Conservation (phyloP, 768 basidiomycete species). For the Lactarius vividus region DNA sequence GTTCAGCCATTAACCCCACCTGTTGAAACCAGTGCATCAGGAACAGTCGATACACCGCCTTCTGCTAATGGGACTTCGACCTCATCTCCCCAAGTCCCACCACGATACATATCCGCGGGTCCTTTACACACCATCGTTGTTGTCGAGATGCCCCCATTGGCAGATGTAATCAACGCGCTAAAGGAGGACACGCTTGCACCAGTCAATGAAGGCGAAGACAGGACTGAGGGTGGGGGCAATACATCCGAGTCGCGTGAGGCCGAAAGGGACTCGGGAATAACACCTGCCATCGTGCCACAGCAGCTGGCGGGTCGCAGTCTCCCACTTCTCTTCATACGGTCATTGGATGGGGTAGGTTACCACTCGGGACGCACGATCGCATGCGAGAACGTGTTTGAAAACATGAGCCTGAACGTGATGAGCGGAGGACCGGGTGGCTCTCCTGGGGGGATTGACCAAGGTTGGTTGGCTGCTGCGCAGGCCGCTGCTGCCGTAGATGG, state of each 20-base stretch:
- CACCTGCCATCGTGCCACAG: slow-evolving; percentile 34
- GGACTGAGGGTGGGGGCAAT: slow-evolving; percentile 30
- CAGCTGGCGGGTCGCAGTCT: slow-evolving; percentile 68
- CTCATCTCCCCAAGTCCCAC: slow-evolving; percentile 31
- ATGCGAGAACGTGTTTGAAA: slow-evolving; percentile 76
- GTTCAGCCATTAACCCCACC: slow-evolving; percentile 43
- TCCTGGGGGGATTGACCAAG: slow-evolving; percentile 50
- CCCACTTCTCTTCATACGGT: slow-evolving; percentile 77
- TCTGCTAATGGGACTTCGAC: slow-evolving; percentile 16
- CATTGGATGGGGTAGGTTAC: slow-evolving; percentile 83
- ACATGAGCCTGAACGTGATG: slow-evolving; percentile 59
- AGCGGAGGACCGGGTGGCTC: slow-evolving; percentile 42
- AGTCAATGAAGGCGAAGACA: slow-evolving; percentile 36
- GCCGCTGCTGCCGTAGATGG: slow-evolving; percentile 64
- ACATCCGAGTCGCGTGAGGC: slow-evolving; percentile 16
- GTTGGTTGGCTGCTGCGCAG: slow-evolving; percentile 75
- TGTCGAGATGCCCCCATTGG: slow-evolving; percentile 78
- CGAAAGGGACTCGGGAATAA: slow-evolving; percentile 22
- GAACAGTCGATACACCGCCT: slow-evolving; percentile 18
- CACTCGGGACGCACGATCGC: slow-evolving; percentile 83
- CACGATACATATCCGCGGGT: slow-evolving; percentile 52
- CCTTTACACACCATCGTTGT: slow-evolving; percentile 77
- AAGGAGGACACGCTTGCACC: slow-evolving; percentile 63
- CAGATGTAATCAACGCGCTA: slow-evolving; percentile 74
- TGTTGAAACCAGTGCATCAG: slow-evolving; percentile 30